Evolutionary conservation across 2,329 filamentous ascomycete genomes (phyloP), one percentile per base, ranked within the genome.

Genomic region (Monilinia fructigena): DNA sequence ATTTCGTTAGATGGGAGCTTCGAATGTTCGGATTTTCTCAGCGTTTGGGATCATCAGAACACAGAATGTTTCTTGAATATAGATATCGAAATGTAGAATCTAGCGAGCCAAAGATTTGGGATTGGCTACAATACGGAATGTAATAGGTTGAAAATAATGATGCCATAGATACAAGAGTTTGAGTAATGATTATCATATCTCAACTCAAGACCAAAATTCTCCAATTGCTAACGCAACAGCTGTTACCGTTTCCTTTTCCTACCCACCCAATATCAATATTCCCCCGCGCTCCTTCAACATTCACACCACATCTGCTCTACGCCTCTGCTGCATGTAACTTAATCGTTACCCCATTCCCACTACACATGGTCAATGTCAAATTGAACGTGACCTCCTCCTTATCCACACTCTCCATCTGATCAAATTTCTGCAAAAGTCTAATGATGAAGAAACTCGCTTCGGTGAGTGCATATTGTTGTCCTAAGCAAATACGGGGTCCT

Each of bases 401-500:
- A 31, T 77, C 76, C 62, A 76, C 61, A 38, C 67, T 70, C 65
- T 78, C 76, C 50, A 66, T 35, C 7, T 31, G 48, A 53, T 54
- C 55, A 45, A 23, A 66, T 10, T 23, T 61, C 55, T 66, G 78
- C 47, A 77, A 66, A 20, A 79, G 66, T 18, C 77, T 71, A 4
- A 77, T 73, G 4, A 76, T 72, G 6, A 76, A 74, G 62, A 77
- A 79, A 1, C 72, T 71, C 4, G 74, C 74, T 68, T 79, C 77
- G 0, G 74, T 77, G 53, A 79, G 70, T 23, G 76, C 76, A 66
- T 78, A 79, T 71, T 79, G 77, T 58, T 79, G 75, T 26, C 74
- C 78, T 26, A 78, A 68, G 59, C 76, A 79, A 48, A 79, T 76
- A 10, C 77, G 73, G 3, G 77, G 75, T 18, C 79, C 77, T 4